Conservation (phyloP, 2,329 filamentous ascomycete species). For the Chaetoscypha palmicola region DNA sequence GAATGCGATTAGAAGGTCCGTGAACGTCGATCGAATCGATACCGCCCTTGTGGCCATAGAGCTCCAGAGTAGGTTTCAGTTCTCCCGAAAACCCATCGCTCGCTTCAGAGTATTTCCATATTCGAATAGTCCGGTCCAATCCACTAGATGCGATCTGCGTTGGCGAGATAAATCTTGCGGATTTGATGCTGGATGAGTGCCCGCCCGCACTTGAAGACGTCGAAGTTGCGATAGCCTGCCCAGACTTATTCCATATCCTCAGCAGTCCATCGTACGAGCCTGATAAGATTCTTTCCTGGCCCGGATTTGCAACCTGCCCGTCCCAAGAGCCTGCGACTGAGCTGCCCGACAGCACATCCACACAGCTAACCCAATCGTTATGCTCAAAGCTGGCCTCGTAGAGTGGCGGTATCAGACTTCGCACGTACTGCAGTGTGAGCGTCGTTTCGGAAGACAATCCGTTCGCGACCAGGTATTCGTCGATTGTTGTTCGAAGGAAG, state of each 20-base stretch:
- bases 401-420: slow-evolving; percentile 79
- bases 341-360: slow-evolving; percentile 70
- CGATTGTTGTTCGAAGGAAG: slow-evolving; percentile 81
- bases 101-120: slow-evolving; percentile 81
- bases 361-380: slow-evolving; percentile 89
- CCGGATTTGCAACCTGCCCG: slow-evolving; percentile 40
- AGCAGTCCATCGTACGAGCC: slow-evolving; percentile 86
- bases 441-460: slow-evolving; percentile 86
- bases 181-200: slow-evolving; percentile 70
- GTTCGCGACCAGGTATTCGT: slow-evolving; percentile 80
- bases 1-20: slow-evolving; percentile 64
- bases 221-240: slow-evolving; percentile 75
- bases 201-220: slow-evolving; percentile 59
- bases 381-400: slow-evolving; percentile 92
- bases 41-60: slow-evolving; percentile 72
- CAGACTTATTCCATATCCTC: slow-evolving; percentile 82
- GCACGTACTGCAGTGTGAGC: slow-evolving; percentile 85
- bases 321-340: slow-evolving; percentile 55
- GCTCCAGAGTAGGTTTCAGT: slow-evolving; percentile 68
- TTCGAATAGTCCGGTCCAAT: slow-evolving; percentile 74
- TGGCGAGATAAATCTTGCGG: slow-evolving; percentile 75
- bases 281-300: slow-evolving; percentile 74
- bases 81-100: slow-evolving; percentile 46
- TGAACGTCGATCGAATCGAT: slow-evolving; percentile 73
- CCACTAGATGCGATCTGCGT: slow-evolving; percentile 75